Conservation (phyloP, 441 rosid species). For the Euphorbia celastroides region DNA sequence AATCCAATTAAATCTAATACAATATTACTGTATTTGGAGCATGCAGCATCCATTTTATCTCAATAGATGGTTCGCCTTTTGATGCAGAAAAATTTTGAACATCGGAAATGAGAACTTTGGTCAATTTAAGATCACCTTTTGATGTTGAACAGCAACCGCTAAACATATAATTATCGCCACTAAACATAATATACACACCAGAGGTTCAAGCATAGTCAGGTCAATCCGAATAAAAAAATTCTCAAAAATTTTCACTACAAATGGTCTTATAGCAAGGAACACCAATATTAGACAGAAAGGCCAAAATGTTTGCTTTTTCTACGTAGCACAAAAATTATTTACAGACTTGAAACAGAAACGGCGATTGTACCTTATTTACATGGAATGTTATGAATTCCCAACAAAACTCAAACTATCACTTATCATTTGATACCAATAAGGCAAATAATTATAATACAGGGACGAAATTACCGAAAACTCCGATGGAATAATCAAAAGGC, state of each 20-base stretch:
- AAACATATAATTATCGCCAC: no score
- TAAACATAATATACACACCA: no score
- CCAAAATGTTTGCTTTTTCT: no score
- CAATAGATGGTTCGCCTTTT: neutral
- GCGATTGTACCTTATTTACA: conserved; percentile 6
- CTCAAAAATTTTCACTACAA: no score
- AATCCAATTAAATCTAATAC: neutral
- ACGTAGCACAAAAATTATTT: no score
- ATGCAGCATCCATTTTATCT: no score
- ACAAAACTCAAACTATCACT: conserved; percentile 3
- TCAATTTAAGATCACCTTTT: no score
- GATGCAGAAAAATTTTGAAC: neutral
- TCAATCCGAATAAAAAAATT: no score
- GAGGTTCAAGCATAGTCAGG: no score
- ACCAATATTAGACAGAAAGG: no score
- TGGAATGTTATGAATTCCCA: conserved; percentile 2
- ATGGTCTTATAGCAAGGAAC: no score
- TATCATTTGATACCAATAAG: neutral
- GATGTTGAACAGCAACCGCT: no score
- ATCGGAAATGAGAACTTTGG: neutral
- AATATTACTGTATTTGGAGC: neutral
- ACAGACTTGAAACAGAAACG: neutral
- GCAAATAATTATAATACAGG: neutral
- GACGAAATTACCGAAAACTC: neutral
- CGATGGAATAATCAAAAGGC: conserved; percentile 18